Percentiles rank a stretch among this genome's conserved stretches.
These are phyloP conservation scores for Euphorbia pulcherrima DNA, from an alignment of 345 rosid species.

Conservation along the genomic window DNA sequence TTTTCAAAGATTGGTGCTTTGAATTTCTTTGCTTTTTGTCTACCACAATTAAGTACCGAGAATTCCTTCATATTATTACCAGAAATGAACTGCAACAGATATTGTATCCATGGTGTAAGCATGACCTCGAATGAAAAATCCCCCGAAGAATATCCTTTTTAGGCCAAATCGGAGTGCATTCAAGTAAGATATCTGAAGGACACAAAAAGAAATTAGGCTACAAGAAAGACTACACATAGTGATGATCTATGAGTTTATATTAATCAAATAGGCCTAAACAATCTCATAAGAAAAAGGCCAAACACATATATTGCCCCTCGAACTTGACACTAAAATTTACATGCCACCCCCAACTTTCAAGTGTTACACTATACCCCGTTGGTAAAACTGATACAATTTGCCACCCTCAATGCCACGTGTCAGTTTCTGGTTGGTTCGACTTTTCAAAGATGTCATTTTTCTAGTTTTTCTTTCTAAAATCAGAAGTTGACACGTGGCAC, in stretches of 20 bases:
- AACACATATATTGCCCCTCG: too few relatives aligned
- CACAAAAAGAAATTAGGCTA: neutral
- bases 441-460: too few relatives aligned
- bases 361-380: too few relatives aligned
- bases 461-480: too few relatives aligned
- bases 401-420: too few relatives aligned
- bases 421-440: too few relatives aligned
- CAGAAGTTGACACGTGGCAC: too few relatives aligned
- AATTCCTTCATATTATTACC: conserved; percentile 39
- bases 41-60: neutral
- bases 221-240: neutral
- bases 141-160: conserved; percentile 91
- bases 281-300: too few relatives aligned
- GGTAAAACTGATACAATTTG: too few relatives aligned
- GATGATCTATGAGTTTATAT: neutral
- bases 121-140: conserved; percentile 93
- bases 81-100: conserved; percentile 95
- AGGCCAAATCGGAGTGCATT: conserved; percentile 95
- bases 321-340: too few relatives aligned
- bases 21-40: neutral
- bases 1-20: neutral
- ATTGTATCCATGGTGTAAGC: conserved; percentile 99
- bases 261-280: too few relatives aligned
- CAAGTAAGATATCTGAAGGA: conserved; percentile 72
- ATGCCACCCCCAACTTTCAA: too few relatives aligned